Conservation (phyloP, 1,139 yeast species). For the Sugiyamaella japonica region DNA sequence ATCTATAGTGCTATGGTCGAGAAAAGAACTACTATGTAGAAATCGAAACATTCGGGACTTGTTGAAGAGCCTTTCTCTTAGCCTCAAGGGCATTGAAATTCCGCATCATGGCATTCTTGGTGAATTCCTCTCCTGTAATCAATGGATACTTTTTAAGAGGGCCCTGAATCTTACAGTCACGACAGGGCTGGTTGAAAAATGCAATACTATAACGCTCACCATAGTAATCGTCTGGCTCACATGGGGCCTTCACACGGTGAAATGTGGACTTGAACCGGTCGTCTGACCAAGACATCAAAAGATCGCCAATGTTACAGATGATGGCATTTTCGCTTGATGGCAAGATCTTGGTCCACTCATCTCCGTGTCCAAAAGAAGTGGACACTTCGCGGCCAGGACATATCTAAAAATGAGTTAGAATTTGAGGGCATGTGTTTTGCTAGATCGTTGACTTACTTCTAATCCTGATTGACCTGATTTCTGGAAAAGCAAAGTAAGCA, state of each 20-base stretch:
- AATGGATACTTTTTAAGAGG: neutral
- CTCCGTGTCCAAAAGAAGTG: neutral
- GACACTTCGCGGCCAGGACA: neutral
- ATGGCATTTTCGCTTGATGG: constrained; percentile 18
- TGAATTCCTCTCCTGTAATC: neutral
- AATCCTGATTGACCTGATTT: constrained; percentile 11
- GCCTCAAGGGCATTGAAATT: neutral
- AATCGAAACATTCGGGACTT: neutral
- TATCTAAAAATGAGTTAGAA: neutral
- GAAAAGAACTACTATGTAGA: neutral
- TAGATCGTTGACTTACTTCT: constrained; percentile 10
- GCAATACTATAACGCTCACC: constrained; percentile 1
- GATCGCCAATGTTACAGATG: constrained; percentile 20
- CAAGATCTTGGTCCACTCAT: neutral
- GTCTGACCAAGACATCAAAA: constrained; percentile 21
- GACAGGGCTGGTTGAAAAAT: neutral
- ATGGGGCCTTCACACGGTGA: constrained; percentile 22
- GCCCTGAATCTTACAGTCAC: neutral
- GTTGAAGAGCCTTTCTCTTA: neutral
- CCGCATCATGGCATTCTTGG: neutral
- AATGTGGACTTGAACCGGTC: constrained; percentile 21
- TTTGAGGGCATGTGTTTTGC: no score
- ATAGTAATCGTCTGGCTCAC: neutral
- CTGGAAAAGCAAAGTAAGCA: constrained; percentile 15
- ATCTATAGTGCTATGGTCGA: no score